A percentile compares a stretch with the other conserved stretches of the same genome.
Conservation (phyloP, 2,329 filamentous ascomycete genomes). For the Exophiala xenobiotica region DNA sequence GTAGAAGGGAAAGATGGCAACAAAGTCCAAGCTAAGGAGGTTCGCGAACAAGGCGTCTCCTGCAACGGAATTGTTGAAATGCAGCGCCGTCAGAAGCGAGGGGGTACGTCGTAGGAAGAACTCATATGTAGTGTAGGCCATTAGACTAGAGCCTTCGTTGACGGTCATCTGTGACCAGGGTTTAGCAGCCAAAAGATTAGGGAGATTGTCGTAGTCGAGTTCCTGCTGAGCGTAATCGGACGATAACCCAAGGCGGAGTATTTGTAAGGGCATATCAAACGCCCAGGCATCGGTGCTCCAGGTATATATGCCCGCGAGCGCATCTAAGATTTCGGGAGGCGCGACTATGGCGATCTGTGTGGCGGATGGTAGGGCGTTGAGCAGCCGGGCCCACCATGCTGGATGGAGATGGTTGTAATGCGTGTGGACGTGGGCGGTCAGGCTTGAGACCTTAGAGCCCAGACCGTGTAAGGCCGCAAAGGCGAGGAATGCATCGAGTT, state of each 20-base stretch:
- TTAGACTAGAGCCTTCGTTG: conserved; percentile 74
- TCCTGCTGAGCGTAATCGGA: conserved; percentile 9
- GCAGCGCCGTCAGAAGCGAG: conserved; percentile 43
- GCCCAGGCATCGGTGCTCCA: conserved; percentile 61
- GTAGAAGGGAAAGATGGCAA: conserved; percentile 66
- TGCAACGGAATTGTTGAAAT: conserved; percentile 9
- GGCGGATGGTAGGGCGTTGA: conserved; percentile 49
- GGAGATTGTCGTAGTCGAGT: conserved; percentile 25
- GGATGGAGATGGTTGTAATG: conserved; percentile 42
- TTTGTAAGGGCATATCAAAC: conserved; percentile 63
- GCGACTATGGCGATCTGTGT: conserved; percentile 58
- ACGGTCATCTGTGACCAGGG: conserved; percentile 66
- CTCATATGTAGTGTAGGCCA: conserved; percentile 69
- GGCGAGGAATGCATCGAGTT: conserved; percentile 38
- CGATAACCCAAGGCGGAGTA: conserved; percentile 50
- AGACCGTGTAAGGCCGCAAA: conserved; percentile 41
- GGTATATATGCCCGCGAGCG: conserved; percentile 58
- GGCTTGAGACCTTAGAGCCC: conserved; percentile 44
- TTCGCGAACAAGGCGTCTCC: conserved; percentile 44
- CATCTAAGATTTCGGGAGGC: conserved; percentile 62
- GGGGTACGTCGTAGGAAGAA: conserved; percentile 66
- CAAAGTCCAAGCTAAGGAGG: conserved; percentile 53
- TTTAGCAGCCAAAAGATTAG: conserved; percentile 55
- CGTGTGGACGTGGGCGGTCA: conserved; percentile 46
- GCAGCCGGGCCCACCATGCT: conserved; percentile 57